phyloP scores from a whole-genome alignment of 2,329 filamentous ascomycete genomes.

The Trichophaea hybrida region DNA sequence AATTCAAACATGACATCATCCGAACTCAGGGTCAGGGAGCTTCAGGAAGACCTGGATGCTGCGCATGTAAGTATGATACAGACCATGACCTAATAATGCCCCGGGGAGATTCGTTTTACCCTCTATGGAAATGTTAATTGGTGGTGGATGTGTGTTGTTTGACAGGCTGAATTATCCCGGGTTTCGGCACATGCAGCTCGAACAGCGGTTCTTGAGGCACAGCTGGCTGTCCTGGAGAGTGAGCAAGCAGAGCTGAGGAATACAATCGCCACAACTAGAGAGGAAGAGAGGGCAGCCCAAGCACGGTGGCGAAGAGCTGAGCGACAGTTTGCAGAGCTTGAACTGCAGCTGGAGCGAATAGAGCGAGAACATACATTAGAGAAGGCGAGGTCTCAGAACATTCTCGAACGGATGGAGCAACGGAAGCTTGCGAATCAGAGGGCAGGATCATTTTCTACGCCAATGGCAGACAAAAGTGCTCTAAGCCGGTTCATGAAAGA shows the following conservation, averaged over 20 bases:
- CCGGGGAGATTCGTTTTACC: background rate
- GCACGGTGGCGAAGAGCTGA: conserved; percentile 79
- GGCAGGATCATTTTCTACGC: conserved; percentile 44
- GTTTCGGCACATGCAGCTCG: conserved; percentile 42
- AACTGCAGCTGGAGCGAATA: conserved; percentile 78
- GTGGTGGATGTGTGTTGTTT: conserved; percentile 1
- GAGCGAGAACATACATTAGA: conserved; percentile 48
- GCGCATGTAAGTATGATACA: conserved; percentile 22
- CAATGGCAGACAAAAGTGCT: conserved; percentile 44
- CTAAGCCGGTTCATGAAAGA: conserved; percentile 96
- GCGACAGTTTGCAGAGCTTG: conserved; percentile 58
- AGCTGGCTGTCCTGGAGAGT: conserved; percentile 62
- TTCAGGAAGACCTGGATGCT: conserved; percentile 33
- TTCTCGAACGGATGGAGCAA: conserved; percentile 69
- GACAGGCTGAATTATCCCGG: conserved; percentile 25
- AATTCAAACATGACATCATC: conserved; percentile 68
- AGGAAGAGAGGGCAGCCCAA: conserved; percentile 64
- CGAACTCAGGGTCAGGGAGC: conserved; percentile 60
- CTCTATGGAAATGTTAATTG: background rate
- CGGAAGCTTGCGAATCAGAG: conserved; percentile 71
- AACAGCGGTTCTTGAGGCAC: conserved; percentile 64
- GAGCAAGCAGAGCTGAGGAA: conserved; percentile 64
- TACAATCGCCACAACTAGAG: conserved; percentile 50
- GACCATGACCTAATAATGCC: background rate
- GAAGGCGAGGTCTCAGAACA: conserved; percentile 24